Evolutionary conservation across 768 basidiomycete genomes (phyloP).

Genomic region (Trametes cinnabarina): DNA sequence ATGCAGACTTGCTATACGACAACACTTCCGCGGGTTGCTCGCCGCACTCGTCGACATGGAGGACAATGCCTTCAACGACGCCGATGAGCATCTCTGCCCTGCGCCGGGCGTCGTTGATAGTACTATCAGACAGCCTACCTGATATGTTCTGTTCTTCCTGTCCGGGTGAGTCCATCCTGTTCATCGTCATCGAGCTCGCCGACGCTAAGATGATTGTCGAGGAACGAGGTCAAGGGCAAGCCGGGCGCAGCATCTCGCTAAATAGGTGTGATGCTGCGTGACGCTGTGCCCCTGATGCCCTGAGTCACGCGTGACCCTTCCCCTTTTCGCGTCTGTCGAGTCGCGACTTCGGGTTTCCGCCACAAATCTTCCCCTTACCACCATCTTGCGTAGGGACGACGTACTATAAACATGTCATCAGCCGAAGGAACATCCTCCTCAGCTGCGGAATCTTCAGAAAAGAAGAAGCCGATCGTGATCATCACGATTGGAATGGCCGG

Average conservation of each 20-base stretch:
- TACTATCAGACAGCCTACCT: slow-evolving; percentile 5
- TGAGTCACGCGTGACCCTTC: slow-evolving; percentile 13
- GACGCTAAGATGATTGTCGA: slow-evolving; percentile 5
- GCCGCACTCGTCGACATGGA: slow-evolving; percentile 56
- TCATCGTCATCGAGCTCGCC: neutral
- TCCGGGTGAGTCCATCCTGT: slow-evolving; percentile 1
- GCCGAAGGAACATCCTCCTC: neutral
- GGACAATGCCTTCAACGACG: slow-evolving; percentile 47
- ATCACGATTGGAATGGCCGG: slow-evolving; percentile 97
- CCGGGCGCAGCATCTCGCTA: neutral
- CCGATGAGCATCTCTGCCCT: slow-evolving; percentile 9
- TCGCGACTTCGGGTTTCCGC: no score
- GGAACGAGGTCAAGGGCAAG: slow-evolving; percentile 11
- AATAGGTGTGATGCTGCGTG: slow-evolving; percentile 6
- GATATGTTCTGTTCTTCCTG: neutral
- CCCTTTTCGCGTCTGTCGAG: slow-evolving; percentile 2
- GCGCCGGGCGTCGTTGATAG: neutral
- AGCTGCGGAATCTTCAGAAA: slow-evolving; percentile 8
- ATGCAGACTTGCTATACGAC: slow-evolving; percentile 50
- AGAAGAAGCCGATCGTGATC: slow-evolving; percentile 73
- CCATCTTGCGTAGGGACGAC: neutral
- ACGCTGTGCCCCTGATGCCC: neutral
- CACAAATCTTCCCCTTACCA: neutral
- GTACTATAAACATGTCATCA: neutral
- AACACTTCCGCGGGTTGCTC: slow-evolving; percentile 45